Evolutionary conservation across 108 stramenopile species (phyloP), one percentile per base, ranked within the genome.

Genomic region (Discostella stelligeroides): DNA sequence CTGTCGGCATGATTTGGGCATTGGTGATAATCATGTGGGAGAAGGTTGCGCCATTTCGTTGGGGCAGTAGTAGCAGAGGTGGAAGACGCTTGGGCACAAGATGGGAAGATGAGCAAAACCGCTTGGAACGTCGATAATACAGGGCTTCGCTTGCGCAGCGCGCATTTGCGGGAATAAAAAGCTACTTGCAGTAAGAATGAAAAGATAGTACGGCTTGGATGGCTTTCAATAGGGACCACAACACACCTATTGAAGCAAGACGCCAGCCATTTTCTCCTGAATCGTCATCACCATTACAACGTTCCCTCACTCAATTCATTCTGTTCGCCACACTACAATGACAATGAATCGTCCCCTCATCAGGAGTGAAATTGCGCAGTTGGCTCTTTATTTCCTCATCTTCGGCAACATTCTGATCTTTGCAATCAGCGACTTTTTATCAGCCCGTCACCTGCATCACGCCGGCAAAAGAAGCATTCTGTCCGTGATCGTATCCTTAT

Each of bases 401-500:
- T 11, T 51, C 13, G 5, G 65, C 29, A 77, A 77, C 30, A 34
- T 77, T 18, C 49, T 77, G 7, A 63, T 67, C n/a, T n/a, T n/a
- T 41, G 39, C 58, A 14, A 60, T 58, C 24, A 51, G 76, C 45
- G 53, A 73, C n/a, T 5, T 6, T 34, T n/a, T n/a, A n/a, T n/a
- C n/a, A n/a, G n/a, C n/a, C n/a, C n/a, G n/a, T n/a, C n/a, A n/a
- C n/a, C n/a, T n/a, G n/a, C n/a, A n/a, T n/a, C n/a, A n/a, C n/a
- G n/a, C n/a, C n/a, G n/a, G n/a, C n/a, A n/a, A n/a, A n/a, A n/a
- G n/a, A n/a, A 54, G 68, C 46, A 11, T 68, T 25, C 37, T 13
- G 17, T 77, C 68, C 28, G 65, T 77, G 76, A 42, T 77, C 6
- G 47, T 70, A 21, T 77, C 75, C 13, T 68, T 77, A 27, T 51